These are phyloP conservation scores for Lagenidium giganteum DNA, from an alignment of 352 stramenopile genomes.

Conservation along the genomic window DNA sequence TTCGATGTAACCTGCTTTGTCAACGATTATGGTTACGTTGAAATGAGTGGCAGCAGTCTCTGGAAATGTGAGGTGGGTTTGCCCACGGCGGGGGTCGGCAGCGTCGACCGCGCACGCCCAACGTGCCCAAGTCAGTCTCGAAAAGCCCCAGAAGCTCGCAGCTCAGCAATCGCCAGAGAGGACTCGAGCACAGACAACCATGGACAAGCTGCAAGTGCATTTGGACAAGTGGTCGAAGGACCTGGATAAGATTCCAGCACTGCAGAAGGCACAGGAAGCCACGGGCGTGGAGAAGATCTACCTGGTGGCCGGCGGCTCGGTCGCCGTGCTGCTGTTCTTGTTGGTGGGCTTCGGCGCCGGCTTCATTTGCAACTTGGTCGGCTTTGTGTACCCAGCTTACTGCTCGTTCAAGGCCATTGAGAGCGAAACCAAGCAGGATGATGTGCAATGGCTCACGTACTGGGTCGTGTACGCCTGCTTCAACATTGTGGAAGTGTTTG, in stretches of 20 bases:
- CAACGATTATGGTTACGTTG: too few relatives aligned
- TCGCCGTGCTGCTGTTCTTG: conserved; percentile 70
- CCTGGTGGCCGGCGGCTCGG: conserved; percentile 56
- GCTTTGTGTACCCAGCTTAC: conserved; percentile 77
- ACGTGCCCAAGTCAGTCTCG: conserved; percentile 10
- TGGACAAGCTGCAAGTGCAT: conserved; percentile 82
- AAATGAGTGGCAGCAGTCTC: too few relatives aligned
- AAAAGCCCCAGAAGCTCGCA: conserved; percentile 7
- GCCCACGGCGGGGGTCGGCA: too few relatives aligned
- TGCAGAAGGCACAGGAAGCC: conserved; percentile 73
- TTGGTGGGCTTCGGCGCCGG: conserved; percentile 82
- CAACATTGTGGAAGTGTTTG: conserved; percentile 93
- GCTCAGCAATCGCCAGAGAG: not conserved
- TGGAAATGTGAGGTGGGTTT: too few relatives aligned
- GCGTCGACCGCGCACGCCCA: too few relatives aligned
- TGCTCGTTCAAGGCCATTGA: conserved; percentile 74
- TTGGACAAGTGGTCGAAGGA: conserved; percentile 85
- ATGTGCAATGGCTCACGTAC: conserved; percentile 91
- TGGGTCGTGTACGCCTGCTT: conserved; percentile 97
- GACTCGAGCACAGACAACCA: conserved; percentile 21
- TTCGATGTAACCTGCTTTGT: too few relatives aligned
- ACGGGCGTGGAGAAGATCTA: conserved; percentile 89
- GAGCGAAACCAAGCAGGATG: conserved; percentile 51
- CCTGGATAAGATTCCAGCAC: conserved; percentile 74
- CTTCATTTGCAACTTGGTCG: conserved; percentile 80